These are phyloP conservation scores for Suillus weaverae DNA, from an alignment of 768 basidiomycete genomes.

Conservation along the genomic window DNA sequence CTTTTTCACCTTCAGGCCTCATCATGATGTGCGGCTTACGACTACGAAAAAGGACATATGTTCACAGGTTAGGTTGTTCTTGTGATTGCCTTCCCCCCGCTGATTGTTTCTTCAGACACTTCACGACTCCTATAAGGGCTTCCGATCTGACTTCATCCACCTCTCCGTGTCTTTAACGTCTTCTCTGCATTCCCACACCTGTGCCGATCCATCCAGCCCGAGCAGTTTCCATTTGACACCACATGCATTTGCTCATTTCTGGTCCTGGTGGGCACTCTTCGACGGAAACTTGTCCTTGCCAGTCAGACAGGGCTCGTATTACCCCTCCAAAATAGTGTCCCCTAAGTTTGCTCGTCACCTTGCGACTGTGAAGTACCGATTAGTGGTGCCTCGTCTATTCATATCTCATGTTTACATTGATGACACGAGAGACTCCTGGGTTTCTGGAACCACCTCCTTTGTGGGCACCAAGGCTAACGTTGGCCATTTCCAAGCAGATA, in stretches of 20 bases:
- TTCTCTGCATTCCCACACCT: slow-evolving; percentile 38
- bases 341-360: slow-evolving; percentile 88
- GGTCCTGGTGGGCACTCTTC: slow-evolving; percentile 89
- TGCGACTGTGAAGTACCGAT: slow-evolving; percentile 89
- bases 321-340: slow-evolving; percentile 66
- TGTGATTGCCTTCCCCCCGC: background rate
- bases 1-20: slow-evolving; percentile 75
- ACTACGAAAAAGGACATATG: slow-evolving; percentile 37
- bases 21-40: slow-evolving; percentile 70
- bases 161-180: slow-evolving; percentile 83
- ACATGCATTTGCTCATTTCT: slow-evolving; percentile 84
- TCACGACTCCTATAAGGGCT: slow-evolving; percentile 80
- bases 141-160: slow-evolving; percentile 94
- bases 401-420: slow-evolving; percentile 88
- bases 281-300: slow-evolving; percentile 77
- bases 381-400: slow-evolving; percentile 73
- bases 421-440: slow-evolving; percentile 78
- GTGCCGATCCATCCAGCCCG: slow-evolving; percentile 32
- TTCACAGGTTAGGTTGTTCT: slow-evolving; percentile 45
- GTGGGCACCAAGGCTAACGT: slow-evolving; percentile 86
- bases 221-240: slow-evolving; percentile 88
- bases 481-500: slow-evolving; percentile 80
- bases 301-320: slow-evolving; percentile 84
- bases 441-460: slow-evolving; percentile 71
- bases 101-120: slow-evolving; percentile 33